Conservation (phyloP, 345 rosid genomes). For the Eucalyptus microcorys region DNA sequence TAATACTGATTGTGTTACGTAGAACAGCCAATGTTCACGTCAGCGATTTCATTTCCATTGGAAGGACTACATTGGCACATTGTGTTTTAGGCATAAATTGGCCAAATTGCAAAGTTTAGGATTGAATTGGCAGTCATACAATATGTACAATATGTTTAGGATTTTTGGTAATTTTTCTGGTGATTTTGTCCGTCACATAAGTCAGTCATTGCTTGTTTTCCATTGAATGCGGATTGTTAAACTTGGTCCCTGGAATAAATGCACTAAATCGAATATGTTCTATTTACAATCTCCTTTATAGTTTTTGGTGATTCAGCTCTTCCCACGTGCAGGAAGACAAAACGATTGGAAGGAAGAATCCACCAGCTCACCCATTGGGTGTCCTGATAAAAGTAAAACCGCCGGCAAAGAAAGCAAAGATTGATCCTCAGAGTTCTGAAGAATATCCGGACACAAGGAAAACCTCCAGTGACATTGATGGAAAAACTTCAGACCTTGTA, state of each 20-base stretch:
- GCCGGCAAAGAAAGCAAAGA: conserved; percentile 64
- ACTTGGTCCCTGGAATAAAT: not conserved
- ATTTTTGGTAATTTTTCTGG: not conserved
- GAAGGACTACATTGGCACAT: not conserved
- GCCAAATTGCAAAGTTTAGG: not conserved
- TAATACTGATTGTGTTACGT: not conserved
- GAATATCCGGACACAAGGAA: conserved; percentile 3
- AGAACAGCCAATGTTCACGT: not conserved
- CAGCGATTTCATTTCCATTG: not conserved
- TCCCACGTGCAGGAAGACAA: conserved; percentile 32
- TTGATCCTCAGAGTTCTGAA: conserved; percentile 11
- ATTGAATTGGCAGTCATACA: not conserved
- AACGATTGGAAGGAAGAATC: conserved; percentile 41
- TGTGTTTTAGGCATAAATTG: not conserved
- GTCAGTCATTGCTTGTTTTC: not conserved
- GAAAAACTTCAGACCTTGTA: conserved; percentile 15
- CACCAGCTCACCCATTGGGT: conserved; percentile 38
- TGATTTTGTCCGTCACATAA: not conserved
- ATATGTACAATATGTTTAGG: not conserved
- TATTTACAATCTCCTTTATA: not conserved
- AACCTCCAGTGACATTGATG: conserved; percentile 1
- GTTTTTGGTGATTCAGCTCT: not conserved
- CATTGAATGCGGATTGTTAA: not conserved
- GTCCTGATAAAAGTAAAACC: conserved; percentile 70
- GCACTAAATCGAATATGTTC: not conserved